Conservation (phyloP, 2,329 filamentous ascomycete genomes). For the Orbilia quercus region DNA sequence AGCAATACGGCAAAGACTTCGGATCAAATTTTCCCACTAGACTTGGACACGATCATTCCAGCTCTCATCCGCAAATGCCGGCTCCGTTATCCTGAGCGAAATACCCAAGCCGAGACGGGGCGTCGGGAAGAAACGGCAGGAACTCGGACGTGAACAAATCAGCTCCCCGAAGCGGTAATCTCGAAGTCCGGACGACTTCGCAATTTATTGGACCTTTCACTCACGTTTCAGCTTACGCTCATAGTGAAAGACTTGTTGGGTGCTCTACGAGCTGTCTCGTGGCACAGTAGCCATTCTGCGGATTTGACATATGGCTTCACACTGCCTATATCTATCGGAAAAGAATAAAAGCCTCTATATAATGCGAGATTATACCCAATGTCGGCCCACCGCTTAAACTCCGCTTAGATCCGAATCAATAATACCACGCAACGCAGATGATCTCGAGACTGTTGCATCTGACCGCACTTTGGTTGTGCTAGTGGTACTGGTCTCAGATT, state of each 20-base stretch:
- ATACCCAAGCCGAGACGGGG: slow-evolving; percentile 46
- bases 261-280: too few species aligned
- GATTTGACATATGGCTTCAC: too few species aligned
- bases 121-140: slow-evolving; percentile 55
- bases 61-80: slow-evolving; percentile 32
- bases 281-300: too few species aligned
- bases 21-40: slow-evolving; percentile 55
- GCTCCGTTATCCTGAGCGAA: slow-evolving; percentile 44
- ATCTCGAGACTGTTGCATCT: background rate
- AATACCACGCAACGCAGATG: slow-evolving; percentile 30
- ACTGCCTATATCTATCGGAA: too few species aligned
- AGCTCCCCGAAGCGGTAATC: background rate
- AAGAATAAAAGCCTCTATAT: too few species aligned
- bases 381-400: slow-evolving; percentile 14
- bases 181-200: too few species aligned
- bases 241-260: too few species aligned
- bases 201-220: too few species aligned
- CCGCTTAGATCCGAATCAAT: slow-evolving; percentile 33
- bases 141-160: slow-evolving; percentile 7
- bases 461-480: background rate
- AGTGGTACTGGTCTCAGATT: background rate
- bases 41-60: slow-evolving; percentile 22
- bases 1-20: slow-evolving; percentile 53
- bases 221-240: too few species aligned
- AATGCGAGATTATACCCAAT: too few species aligned